Evolutionary conservation across 23 red algal genomes (phyloP), one percentile per base, ranked within the genome.

Genomic region (Gracilaria gracilis): DNA sequence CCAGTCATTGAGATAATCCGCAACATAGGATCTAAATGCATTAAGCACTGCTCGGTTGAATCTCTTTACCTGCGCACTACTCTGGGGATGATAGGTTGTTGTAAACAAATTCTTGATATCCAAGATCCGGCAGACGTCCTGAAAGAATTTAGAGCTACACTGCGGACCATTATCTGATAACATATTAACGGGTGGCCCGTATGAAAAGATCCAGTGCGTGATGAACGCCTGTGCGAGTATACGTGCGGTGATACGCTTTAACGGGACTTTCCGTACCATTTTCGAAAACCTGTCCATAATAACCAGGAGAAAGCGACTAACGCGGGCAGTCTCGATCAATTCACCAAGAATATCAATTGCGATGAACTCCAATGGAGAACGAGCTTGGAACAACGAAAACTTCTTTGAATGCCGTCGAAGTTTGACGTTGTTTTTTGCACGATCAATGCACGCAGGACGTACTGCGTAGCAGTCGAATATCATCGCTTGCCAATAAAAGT

Each of bases 61-160:
- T 9, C 61, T 36, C 55, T 88, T 62, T 47, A 87, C 83, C 38
- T 87, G 83, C 27, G 57, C 81, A 71, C 73, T 71, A 48, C 57
- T 44, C 83, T 87, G 83, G 9, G 64, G 64, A 87, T 87, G 83
- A 75, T 87, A 87, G 33, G 57, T 88, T 54, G 84, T 74, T 21
- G 40, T 76, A 51, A 72, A 88, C 44, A 88, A 5, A 9, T 77
- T 71, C 84, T 57, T 57, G n/a, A 75, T 77, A 36, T 67, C 84
- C 44, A 88, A 67, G 29, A 88, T 75, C 35, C 62, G 32, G 67
- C 84, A 75, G 27, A 88, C 35, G 34, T 58, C 67, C 44, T 75
- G 42, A 46, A 46, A 46, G 42, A 46, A 46, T 11, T 46, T 46
- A 4, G 42, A 4, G 11, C 5, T 46, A 31, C 47, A 23, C 66